Conservation (phyloP, 768 basidiomycete species). For the Auriscalpium vulgare region DNA sequence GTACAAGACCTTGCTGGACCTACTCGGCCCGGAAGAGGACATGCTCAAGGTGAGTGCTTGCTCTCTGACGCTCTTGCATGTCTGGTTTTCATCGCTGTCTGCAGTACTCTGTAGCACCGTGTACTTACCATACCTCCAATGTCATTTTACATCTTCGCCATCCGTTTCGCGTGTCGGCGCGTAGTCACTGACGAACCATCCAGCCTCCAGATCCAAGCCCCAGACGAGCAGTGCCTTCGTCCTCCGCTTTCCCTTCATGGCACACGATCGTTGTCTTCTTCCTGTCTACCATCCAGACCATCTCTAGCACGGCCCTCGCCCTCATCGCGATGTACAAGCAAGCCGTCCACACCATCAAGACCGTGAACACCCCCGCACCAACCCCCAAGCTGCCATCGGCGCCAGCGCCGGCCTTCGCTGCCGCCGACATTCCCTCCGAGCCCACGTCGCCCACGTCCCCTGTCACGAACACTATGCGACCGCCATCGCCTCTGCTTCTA, state of each 20-base stretch:
- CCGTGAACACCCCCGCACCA: slow-evolving; percentile 35
- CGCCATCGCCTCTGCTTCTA: too few species aligned
- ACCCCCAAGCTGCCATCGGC: not conserved
- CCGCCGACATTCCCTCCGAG: not conserved
- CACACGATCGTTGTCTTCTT: slow-evolving; percentile 56
- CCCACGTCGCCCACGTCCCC: not conserved
- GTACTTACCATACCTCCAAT: not conserved
- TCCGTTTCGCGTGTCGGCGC: not conserved
- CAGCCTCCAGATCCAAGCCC: slow-evolving; percentile 21
- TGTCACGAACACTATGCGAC: not conserved
- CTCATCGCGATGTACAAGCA: slow-evolving; percentile 65
- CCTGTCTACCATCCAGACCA: slow-evolving; percentile 64
- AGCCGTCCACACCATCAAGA: slow-evolving; percentile 53
- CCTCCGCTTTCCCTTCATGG: slow-evolving; percentile 24
- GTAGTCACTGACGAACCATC: not conserved
- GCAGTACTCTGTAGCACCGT: not conserved
- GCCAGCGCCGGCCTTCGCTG: not conserved
- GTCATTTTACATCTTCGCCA: not conserved
- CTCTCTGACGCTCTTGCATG: not conserved
- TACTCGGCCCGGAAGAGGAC: slow-evolving; percentile 39
- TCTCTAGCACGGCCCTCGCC: slow-evolving; percentile 62
- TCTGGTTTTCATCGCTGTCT: not conserved
- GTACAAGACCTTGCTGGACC: slow-evolving; percentile 56
- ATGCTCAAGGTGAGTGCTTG: slow-evolving; percentile 2
- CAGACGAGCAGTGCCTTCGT: slow-evolving; percentile 18